These are phyloP conservation scores for Lentinula lateritia DNA, from an alignment of 768 basidiomycete genomes.

Conservation along the genomic window DNA sequence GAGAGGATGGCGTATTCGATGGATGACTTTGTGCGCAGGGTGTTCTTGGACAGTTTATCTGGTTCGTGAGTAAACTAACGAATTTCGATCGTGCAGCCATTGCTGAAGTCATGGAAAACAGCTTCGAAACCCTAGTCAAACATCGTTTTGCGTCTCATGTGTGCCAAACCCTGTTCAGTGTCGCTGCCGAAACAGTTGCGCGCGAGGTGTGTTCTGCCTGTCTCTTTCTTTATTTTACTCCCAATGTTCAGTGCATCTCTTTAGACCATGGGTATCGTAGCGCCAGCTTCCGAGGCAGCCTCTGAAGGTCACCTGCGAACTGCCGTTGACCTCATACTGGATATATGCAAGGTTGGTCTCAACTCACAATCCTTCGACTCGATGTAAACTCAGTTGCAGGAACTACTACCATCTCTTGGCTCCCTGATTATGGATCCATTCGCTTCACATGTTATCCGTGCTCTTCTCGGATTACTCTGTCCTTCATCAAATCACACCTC, in stretches of 20 bases:
- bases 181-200: constrained; percentile 56
- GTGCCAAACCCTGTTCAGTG: constrained; percentile 79
- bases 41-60: constrained; percentile 80
- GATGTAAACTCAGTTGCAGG: constrained; percentile 33
- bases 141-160: constrained; percentile 97
- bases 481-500: constrained; percentile 46
- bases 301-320: constrained; percentile 65
- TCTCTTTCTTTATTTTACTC: background rate
- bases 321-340: constrained; percentile 56
- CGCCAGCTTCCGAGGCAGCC: constrained; percentile 23
- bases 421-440: constrained; percentile 78
- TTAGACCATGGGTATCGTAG: background rate
- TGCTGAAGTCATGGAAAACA: constrained; percentile 16
- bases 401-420: constrained; percentile 60
- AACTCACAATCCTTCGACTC: background rate
- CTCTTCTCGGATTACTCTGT: constrained; percentile 71
- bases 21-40: constrained; percentile 93
- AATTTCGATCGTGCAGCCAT: background rate
- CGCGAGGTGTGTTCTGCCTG: constrained; percentile 49
- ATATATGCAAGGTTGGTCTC: constrained; percentile 52
- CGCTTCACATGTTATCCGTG: constrained; percentile 85
- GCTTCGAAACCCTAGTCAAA: constrained; percentile 58
- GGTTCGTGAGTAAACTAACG: constrained; percentile 67
- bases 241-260: background rate
- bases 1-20: constrained; percentile 90